Evolutionary conservation across 371 early-diverging fungal genomes (phyloP), one percentile per base, ranked within the genome.

Genomic region (Circinella minor): DNA sequence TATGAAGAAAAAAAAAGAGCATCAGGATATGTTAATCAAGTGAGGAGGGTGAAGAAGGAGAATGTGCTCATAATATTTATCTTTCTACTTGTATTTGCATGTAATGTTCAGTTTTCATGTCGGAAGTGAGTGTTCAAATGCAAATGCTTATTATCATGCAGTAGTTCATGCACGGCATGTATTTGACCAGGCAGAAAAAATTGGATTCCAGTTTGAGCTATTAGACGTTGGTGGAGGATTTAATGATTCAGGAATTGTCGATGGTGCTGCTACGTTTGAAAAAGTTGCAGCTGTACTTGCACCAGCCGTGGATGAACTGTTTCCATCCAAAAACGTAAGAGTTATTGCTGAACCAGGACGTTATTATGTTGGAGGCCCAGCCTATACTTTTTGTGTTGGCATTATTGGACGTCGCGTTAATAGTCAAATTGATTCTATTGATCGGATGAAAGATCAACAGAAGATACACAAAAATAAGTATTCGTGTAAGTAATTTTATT

Each of bases 261-360:
- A 11, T 84, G 84, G 62, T 80, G 88, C 65, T 89, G 90, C 13
- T 84, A 92, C 92, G 8, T 97, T 99, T 79, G 88, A 87, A 70
- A 88, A 92, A 68, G 90, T 98, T 17, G 97, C 97, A 17, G 78
- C 83, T 62, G 86, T 92, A 57, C 85, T 98, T 43, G 85, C 90
- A 62, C 87, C 91, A 20, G 89, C 91, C 36, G 85, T 99, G 38
- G 94, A 95, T 71, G 72, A 77, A 11, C 74, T 89, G 68, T 96
- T 99, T 75, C 85, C 90, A 55, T 48, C 71, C n/a, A 43, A 3
- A 43, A 72, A 82, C 18, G 83, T 98, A 51, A 92, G 94, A 64
- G 89, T 99, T 65, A 98, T 99, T 84, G 95, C 97, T 65, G 99
- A 99, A 81, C 99, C 99, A 66, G 99, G 99, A 47, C 91, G 99